Evolutionary conservation across 805 yeast genomes (phyloP).

Genomic region (Candida yuanshanica): DNA sequence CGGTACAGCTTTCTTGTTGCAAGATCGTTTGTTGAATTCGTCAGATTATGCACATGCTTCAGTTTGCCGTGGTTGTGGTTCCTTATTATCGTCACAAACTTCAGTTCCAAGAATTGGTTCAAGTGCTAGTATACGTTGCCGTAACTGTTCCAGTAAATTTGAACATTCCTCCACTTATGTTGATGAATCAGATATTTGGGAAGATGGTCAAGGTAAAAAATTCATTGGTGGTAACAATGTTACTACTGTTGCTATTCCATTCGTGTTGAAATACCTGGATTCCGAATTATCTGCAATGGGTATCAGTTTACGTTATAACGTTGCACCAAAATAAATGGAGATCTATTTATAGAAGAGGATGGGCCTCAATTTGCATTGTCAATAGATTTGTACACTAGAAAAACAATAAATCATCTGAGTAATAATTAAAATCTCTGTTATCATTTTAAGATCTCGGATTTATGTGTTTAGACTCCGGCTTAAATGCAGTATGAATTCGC

Average conservation of each 20-base stretch:
- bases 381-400: conserved; percentile 3
- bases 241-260: conserved; percentile 95
- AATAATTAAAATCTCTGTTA: too few species aligned
- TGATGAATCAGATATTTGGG: conserved; percentile 82
- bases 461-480: background rate
- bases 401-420: too few species aligned
- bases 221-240: conserved; percentile 90
- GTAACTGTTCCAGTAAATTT: conserved; percentile 79
- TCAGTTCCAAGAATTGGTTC: conserved; percentile 91
- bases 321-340: conserved; percentile 45
- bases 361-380: background rate
- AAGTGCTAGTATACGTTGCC: conserved; percentile 72
- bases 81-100: conserved; percentile 80
- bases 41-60: conserved; percentile 92
- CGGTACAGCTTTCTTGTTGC: conserved; percentile 91
- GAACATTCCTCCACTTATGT: conserved; percentile 50
- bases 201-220: conserved; percentile 91
- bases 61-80: conserved; percentile 90
- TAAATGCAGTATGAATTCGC: too few species aligned
- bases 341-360: background rate
- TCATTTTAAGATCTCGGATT: background rate
- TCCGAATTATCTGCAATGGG: conserved; percentile 98
- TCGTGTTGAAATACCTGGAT: conserved; percentile 90
- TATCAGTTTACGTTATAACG: conserved; percentile 84
- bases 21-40: conserved; percentile 91